Percentiles rank a stretch among this genome's conserved stretches.
These are phyloP conservation scores for Starmerella khaoyaiensis DNA, from an alignment of 805 yeast genomes.

Conservation along the genomic window DNA sequence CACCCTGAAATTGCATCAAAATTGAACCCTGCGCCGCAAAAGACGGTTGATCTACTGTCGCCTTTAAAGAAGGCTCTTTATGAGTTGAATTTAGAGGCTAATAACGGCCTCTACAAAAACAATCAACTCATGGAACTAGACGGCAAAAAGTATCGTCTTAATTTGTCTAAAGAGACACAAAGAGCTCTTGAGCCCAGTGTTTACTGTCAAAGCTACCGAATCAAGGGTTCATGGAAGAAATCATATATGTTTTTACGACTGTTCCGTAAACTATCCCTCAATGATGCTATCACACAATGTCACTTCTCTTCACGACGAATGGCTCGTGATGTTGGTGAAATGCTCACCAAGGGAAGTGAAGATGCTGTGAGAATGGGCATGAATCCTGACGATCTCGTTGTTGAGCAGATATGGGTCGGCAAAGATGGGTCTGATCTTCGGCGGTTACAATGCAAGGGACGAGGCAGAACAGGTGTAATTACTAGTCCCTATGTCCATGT, in stretches of 20 bases:
- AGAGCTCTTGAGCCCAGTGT: conserved; percentile 77
- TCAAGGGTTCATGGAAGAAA: conserved; percentile 80
- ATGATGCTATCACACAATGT: conserved; percentile 78
- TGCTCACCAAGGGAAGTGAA: conserved; percentile 57
- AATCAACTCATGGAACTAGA: conserved; percentile 36
- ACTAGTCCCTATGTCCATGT: conserved; percentile 70
- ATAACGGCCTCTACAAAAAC: conserved; percentile 61
- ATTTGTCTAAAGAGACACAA: conserved; percentile 50
- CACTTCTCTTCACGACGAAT: conserved; percentile 75
- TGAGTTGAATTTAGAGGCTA: conserved; percentile 41
- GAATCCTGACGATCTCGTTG: conserved; percentile 48
- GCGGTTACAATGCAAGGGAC: conserved; percentile 70
- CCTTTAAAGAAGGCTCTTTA: conserved; percentile 63
- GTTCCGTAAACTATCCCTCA: conserved; percentile 55
- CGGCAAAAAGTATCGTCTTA: conserved; percentile 42
- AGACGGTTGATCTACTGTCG: conserved; percentile 34
- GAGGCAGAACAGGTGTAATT: conserved; percentile 78
- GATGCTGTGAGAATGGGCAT: conserved; percentile 53
- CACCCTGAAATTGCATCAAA: conserved; percentile 19
- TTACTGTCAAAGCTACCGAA: conserved; percentile 65
- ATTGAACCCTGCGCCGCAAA: conserved; percentile 41
- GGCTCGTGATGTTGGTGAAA: conserved; percentile 62
- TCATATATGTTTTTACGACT: conserved; percentile 69
- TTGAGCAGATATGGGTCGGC: conserved; percentile 81
- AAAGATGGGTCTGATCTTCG: conserved; percentile 66